Base-by-base conservation (phyloP, 2,329 filamentous ascomycete species). In the Aspergillus latus region DNA sequence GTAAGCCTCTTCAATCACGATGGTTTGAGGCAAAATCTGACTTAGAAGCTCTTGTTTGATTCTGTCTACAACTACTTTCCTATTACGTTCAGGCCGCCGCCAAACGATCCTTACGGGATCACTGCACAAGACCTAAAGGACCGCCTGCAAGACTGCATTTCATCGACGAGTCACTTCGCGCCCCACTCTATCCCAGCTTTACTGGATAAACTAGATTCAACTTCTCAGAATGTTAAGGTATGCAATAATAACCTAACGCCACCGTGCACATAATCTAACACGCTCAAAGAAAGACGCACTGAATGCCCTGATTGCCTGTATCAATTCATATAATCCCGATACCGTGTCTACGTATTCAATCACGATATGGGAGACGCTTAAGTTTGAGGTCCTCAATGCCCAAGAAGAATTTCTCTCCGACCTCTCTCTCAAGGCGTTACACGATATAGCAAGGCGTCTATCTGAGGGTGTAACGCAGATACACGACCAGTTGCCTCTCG, bases 1-100 rank as follows among this genome's bases (percentile, higher is more conserved):
- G 81, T 83, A 72, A 51, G 60, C 30, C 49, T 26, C 34, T 26
- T 26, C 26, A 6, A 16, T 30, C 26, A 32, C 32, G 21, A 16
- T 45, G 16, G 7, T 16, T 15, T 34, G 26, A 21, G n/a, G 10
- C 15, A 15, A 15, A 10, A n/a, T 28, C 66, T 72, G 48, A 72
- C 44, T 9, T 2, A 2, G 34, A 57, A 76, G 77, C 66, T 72
- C 30, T 76, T 88, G 44, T 88, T 88, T 66, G 86, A 89, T 61
- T 80, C 85, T 3, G 85, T 87, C 15, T 89, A 88, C 71, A 88
- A 87, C 64, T 89, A 89, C 69, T 89, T 88, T 66, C 86, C 86
- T 0, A 88, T 89, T 62, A 88, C 86, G 0, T 89, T 88, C 71
- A 81, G 84, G 64, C 85, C 86, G 9, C 86, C 86, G 1, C 86